Conservation (phyloP, 2,329 filamentous ascomycete species). For the Teratosphaeria zuluensis region DNA sequence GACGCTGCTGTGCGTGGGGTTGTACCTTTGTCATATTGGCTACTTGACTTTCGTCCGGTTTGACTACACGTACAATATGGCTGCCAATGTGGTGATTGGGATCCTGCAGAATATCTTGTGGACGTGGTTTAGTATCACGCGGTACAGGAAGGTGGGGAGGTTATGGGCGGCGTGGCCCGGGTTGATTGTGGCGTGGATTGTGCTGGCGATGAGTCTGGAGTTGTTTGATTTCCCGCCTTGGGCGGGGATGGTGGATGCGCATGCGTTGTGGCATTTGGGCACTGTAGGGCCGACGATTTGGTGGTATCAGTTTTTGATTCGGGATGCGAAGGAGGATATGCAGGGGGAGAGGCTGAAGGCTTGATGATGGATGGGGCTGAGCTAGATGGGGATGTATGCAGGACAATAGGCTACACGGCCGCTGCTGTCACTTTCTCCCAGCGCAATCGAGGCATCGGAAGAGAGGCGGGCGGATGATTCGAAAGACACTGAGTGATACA, state of each 20-base stretch:
- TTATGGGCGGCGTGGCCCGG: slow-evolving; percentile 84
- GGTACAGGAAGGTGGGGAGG: slow-evolving; percentile 61
- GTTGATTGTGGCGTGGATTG: slow-evolving; percentile 82
- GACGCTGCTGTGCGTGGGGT: slow-evolving; percentile 59
- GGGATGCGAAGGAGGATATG: slow-evolving; percentile 75
- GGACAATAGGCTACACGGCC: no score
- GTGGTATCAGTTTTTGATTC: slow-evolving; percentile 93
- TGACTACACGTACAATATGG: slow-evolving; percentile 98
- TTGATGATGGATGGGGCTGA: slow-evolving; percentile 25
- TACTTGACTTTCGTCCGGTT: slow-evolving; percentile 81
- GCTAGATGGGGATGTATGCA: no score
- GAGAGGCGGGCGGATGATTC: no score
- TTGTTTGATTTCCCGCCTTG: slow-evolving; percentile 86
- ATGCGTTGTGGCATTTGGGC: slow-evolving; percentile 90
- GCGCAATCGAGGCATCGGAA: no score
- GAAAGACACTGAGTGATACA: no score
- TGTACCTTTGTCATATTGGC: slow-evolving; percentile 68
- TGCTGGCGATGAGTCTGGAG: slow-evolving; percentile 90
- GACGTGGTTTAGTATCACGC: slow-evolving; percentile 69
- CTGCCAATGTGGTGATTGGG: slow-evolving; percentile 77
- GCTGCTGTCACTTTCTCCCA: no score
- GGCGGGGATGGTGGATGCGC: slow-evolving; percentile 76
- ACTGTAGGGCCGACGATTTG: slow-evolving; percentile 80
- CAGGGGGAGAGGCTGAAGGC: slow-evolving; percentile 64
- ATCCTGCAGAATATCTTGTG: slow-evolving; percentile 73